Conservation (phyloP, 2,329 filamentous ascomycete species). For the Coniochaeta hoffmannii region DNA sequence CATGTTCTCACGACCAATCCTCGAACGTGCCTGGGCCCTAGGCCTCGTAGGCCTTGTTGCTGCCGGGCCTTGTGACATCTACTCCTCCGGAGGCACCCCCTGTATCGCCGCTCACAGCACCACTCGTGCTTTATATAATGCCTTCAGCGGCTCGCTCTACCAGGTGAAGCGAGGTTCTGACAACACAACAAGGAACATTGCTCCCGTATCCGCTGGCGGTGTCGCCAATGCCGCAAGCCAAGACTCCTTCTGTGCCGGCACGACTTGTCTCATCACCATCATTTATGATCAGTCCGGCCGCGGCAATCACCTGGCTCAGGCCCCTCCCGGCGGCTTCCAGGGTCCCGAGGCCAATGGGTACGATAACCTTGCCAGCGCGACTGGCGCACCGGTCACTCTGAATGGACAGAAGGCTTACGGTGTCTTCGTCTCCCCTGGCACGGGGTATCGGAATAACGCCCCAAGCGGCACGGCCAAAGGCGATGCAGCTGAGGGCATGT, state of each 20-base stretch:
- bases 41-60: conserved; percentile 32
- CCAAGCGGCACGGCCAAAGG: conserved; percentile 43
- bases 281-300: conserved; percentile 60
- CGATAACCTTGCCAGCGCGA: conserved; percentile 54
- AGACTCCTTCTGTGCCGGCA: conserved; percentile 51
- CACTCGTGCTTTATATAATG: conserved; percentile 51
- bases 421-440: conserved; percentile 53
- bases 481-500: conserved; percentile 51
- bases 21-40: conserved; percentile 13
- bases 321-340: conserved; percentile 46
- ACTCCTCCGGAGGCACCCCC: conserved; percentile 47
- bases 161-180: conserved; percentile 50
- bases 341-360: conserved; percentile 49
- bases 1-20: conserved; percentile 9
- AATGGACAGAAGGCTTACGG: conserved; percentile 56
- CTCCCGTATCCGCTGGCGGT: conserved; percentile 47
- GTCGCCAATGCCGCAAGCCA: conserved; percentile 54
- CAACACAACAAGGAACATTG: conserved; percentile 35
- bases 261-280: conserved; percentile 54
- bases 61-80: conserved; percentile 56
- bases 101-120: conserved; percentile 58
- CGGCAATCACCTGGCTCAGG: conserved; percentile 55
- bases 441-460: conserved; percentile 54
- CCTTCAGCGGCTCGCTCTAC: conserved; percentile 47
- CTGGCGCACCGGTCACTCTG: conserved; percentile 52